Evolutionary conservation across 352 stramenopile species (phyloP), one percentile per base, ranked within the genome.

Genomic region (Phytophthora meadii): DNA sequence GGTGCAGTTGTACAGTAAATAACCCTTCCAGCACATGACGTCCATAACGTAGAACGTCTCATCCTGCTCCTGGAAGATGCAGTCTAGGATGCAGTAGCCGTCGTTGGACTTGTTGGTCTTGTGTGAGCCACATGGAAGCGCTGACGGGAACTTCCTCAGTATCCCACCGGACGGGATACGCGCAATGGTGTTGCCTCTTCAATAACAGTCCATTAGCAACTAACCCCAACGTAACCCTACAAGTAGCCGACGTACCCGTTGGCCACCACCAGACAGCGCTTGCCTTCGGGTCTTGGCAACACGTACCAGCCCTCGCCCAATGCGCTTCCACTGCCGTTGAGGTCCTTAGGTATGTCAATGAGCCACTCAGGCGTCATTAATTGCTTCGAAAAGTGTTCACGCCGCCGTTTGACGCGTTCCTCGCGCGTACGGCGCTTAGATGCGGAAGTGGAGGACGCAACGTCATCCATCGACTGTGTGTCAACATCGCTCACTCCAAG

Each of bases 11-110:
- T 97, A 97, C 40, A 98, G 66, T 52, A 94, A 51, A 61, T 96
- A 95, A n/a, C 89, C 85, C 68, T 97, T 98, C 93, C 93, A 98
- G 75, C 88, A 96, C 87, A 98, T 94, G 68, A 97, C 84, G 65
- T 98, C 93, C n/a, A 97, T 62, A 30, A 98, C 89, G 68, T 96
- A 97, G 53, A 97, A 98, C 0, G 90, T 97, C 34, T 69, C 54
- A 59, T 97, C 78, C 45, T 87, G 74, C 54, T 97, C 91, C 53
- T 97, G 85, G 68, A 93, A 98, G 55, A 98, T 89, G 71, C 90
- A 97, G 64, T 98, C 92, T 14, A 98, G 66, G 59, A 98, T 94
- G 58, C 87, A 97, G 64, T 94, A 96, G 27, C 82, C 76, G 45
- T 96, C 86, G 28, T 62, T 79, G 10, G 77, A 76, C 39, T 63